Percentiles rank a stretch among this genome's conserved stretches.
These are phyloP conservation scores for Vigna reflexopilosa DNA, from an alignment of 306 rosid genomes.

Conservation along the genomic window DNA sequence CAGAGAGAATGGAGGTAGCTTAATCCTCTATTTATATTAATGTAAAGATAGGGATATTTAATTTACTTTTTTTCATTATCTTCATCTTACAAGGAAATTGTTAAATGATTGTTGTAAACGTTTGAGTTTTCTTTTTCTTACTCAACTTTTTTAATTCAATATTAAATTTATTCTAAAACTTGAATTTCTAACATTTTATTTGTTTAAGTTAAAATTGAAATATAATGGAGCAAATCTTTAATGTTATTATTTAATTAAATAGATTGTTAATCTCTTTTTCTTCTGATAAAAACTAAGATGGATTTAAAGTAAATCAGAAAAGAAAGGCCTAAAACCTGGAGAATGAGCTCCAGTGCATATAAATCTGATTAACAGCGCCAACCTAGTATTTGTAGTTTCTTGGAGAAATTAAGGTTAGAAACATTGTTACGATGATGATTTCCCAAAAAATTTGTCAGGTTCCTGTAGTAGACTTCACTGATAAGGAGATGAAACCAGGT, in stretches of 20 bases:
- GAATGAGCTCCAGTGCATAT: neutral
- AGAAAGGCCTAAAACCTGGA: neutral
- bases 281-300: neutral
- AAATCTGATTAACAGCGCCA: neutral
- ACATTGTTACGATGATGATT: slow-evolving; percentile 25
- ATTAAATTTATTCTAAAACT: too few relatives aligned
- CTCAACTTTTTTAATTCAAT: too few relatives aligned
- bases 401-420: neutral
- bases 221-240: neutral
- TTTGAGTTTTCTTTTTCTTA: too few relatives aligned
- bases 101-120: too few relatives aligned
- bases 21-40: too few relatives aligned
- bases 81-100: too few relatives aligned
- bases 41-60: too few relatives aligned
- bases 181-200: too few relatives aligned
- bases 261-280: neutral
- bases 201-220: too few relatives aligned
- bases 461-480: slow-evolving; percentile 38
- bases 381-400: neutral
- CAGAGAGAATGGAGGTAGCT: too few relatives aligned
- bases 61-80: too few relatives aligned
- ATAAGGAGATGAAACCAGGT: slow-evolving; percentile 38
- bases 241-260: neutral
- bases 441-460: slow-evolving; percentile 1
- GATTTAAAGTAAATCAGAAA: neutral